Evolutionary conservation across 2,329 filamentous ascomycete genomes (phyloP), one percentile per base, ranked within the genome.

Genomic region (Leptographium wingfieldii): DNA sequence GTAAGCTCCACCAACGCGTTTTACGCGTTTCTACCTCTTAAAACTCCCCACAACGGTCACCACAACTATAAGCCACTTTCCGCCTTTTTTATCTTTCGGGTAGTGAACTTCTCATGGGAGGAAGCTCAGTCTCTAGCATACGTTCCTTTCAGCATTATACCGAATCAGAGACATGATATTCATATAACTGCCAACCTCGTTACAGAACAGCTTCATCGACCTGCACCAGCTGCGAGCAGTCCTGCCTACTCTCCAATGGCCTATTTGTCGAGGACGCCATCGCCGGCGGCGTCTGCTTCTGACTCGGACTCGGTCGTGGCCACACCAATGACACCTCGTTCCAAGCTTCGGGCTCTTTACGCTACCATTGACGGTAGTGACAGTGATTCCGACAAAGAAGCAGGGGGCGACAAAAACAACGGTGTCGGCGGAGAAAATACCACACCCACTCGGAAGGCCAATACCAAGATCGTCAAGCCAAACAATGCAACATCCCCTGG

Each of bases 271-370:
- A 60, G 65, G 55, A 65, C 65, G 33, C 65, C 65, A 22, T 66
- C 65, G 16, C 65, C 65, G 25, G 57, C 78, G 58, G 70, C 75
- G n/a, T 77, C 80, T 52, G 76, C 76, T 49, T 69, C 69, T 31
- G 74, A 70, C 53, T 58, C 63, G 65, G 73, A 69, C 62, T 74
- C 73, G 55, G 71, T 71, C 49, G 73, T 77, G 54, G 71, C 75
- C 60, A 75, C 72, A 52, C 73, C 79, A 56, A 67, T 80, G 58
- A 77, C 81, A 12, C 81, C 81, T 6, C 73, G 72, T 49, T 78
- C 82, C 25, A 85, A 83, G 65, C 74, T 84, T 56, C 74, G 72
- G 64, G 79, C 80, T 25, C 69, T 83, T 12, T 65, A 67, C 55
- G 61, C 62, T 25, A 62, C 57, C 52, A 59, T 66, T 33, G 59